A percentile compares a stretch with the other conserved stretches of the same genome.
Evolutionary conservation across 805 yeast genomes (phyloP).

Genomic region (Wickerhamiella occidentalis): DNA sequence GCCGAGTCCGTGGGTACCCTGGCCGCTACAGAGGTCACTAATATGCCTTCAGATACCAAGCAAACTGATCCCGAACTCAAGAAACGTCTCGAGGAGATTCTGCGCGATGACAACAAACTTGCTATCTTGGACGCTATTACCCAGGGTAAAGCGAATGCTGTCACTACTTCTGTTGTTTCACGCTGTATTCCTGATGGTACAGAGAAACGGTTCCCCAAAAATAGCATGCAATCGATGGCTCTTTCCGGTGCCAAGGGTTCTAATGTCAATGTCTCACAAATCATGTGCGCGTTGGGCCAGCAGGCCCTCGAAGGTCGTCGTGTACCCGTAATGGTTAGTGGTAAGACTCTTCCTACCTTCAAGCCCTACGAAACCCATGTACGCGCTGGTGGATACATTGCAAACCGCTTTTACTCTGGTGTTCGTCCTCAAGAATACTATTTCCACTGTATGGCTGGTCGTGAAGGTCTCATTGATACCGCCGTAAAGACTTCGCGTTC

Average conservation of each 20-base stretch:
- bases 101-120: conserved; percentile 83
- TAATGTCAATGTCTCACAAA: conserved; percentile 94
- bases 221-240: conserved; percentile 98
- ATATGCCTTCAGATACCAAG: conserved; percentile 41
- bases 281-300: conserved; percentile 98
- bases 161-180: conserved; percentile 89
- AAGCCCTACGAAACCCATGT: conserved; percentile 95
- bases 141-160: conserved; percentile 79
- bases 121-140: conserved; percentile 94
- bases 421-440: conserved; percentile 96
- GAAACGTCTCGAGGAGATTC: conserved; percentile 83
- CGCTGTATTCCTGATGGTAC: conserved; percentile 95
- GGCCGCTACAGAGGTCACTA: conserved; percentile 92
- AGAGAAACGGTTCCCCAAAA: conserved; percentile 87
- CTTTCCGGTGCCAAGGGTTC: conserved; percentile 99
- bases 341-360: conserved; percentile 93
- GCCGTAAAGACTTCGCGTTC: conserved; percentile 98
- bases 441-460: conserved; percentile 99
- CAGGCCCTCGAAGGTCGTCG: conserved; percentile 99
- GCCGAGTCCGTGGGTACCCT: conserved; percentile 74
- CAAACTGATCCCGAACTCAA: conserved; percentile 63
- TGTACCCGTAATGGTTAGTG: conserved; percentile 98
- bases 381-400: conserved; percentile 95
- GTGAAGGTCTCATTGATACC: conserved; percentile 98
- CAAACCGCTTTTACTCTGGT: conserved; percentile 95